phyloP scores from a whole-genome alignment of 495 filamentous ascomycete species.

The Recurvomyces mirabilis region DNA sequence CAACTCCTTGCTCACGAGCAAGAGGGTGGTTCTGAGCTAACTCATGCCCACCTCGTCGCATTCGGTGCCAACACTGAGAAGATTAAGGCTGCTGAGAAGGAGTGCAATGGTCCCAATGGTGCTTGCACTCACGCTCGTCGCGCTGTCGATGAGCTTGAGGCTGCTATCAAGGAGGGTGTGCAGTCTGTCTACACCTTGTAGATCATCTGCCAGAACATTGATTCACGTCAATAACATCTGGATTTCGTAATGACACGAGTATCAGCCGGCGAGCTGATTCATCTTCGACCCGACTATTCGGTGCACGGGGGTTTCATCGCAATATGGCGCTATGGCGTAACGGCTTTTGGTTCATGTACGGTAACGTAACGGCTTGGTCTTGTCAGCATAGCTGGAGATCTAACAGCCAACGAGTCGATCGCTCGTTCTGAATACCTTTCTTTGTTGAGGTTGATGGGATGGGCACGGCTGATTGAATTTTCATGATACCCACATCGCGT shows the following conservation, averaged over 20 bases:
- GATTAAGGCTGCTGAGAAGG: conserved; percentile 4
- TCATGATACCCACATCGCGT: conserved; percentile 3
- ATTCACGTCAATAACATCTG: too few species aligned
- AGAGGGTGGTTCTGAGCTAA: background rate
- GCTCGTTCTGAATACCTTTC: too few species aligned
- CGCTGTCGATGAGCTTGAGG: conserved; percentile 11
- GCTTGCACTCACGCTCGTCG: conserved; percentile 10
- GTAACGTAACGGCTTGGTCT: background rate
- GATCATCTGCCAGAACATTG: too few species aligned
- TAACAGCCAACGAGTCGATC: too few species aligned
- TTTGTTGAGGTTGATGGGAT: conserved; percentile 2
- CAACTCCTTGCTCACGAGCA: background rate
- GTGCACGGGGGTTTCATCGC: background rate
- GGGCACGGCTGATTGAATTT: background rate
- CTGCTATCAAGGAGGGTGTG: conserved; percentile 6
- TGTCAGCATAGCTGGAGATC: background rate
- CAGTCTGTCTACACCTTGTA: background rate
- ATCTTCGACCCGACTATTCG: conserved; percentile 6
- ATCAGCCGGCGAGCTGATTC: conserved; percentile 9
- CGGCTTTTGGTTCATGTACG: background rate
- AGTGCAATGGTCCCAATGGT: conserved; percentile 4
- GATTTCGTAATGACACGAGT: too few species aligned
- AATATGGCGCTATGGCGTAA: conserved; percentile 1
- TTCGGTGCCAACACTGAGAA: background rate
- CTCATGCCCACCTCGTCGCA: conserved; percentile 6